Evolutionary conservation across 768 basidiomycete genomes (phyloP), one percentile per base, ranked within the genome.

Genomic region (Termitomyces sp.): DNA sequence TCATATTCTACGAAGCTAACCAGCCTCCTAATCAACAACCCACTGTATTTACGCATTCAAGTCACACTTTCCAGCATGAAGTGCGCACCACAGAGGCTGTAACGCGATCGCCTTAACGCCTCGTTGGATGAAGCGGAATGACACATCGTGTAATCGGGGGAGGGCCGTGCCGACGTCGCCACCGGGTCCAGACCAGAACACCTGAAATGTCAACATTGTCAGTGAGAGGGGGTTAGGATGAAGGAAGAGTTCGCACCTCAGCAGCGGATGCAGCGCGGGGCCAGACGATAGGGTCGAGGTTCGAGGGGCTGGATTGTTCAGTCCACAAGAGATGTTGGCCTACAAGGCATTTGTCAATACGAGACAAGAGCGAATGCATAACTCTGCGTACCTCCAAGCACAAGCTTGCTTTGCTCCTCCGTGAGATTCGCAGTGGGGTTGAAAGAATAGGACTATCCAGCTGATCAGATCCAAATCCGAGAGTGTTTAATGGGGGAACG

Each of bases 21-120:
- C n/a, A n/a, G n/a, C n/a, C n/a, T n/a, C n/a, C n/a, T n/a, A n/a
- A n/a, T n/a, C n/a, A n/a, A n/a, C n/a, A n/a, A n/a, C n/a, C n/a
- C n/a, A n/a, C n/a, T n/a, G n/a, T n/a, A n/a, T n/a, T n/a, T n/a
- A n/a, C n/a, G n/a, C 61, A 43, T 60, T 43, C 50, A 57, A 33
- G 56, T 62, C 61, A 41, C 61, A 62, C 49, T 23, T 46, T 6
- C 61, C 61, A 7, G 85, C 82, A 11, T 85, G 70, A 43, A 90
- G 63, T 6, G 85, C 88, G 66, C 88, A 91, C 83, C 84, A 90
- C 56, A 81, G 64, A 0, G 89, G 89, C 66, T 90, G 88, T 22
- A 91, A 68, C 4, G 81, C 66, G 44, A 82, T 81, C 1, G 87
- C 81, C 3, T 70, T 61, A 5, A 90, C 73, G 5, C 88, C 88